phyloP scores from a whole-genome alignment of 1,139 yeast species.

The Geotrichum aggregatum region DNA sequence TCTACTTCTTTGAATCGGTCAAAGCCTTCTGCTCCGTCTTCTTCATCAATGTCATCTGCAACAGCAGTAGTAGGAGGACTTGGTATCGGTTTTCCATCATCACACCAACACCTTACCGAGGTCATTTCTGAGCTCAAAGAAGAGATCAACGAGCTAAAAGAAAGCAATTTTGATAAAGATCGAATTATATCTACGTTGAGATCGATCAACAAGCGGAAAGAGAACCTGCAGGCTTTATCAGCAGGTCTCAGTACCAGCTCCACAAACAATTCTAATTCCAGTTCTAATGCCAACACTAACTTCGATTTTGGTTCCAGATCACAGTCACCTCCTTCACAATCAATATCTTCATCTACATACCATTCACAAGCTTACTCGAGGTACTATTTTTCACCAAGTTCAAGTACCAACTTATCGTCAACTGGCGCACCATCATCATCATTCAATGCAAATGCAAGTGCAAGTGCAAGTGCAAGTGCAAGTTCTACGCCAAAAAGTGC shows the following conservation, averaged over 20 bases:
- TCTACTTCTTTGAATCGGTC: no score
- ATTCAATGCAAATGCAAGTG: no score
- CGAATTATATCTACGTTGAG: slow-evolving; percentile 66
- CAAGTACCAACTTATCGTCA: no score
- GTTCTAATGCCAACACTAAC: no score
- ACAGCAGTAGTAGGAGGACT: no score
- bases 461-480: not conserved
- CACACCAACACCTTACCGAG: slow-evolving; percentile 24
- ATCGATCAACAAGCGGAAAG: slow-evolving; percentile 22
- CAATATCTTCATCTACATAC: no score
- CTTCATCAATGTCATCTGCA: no score
- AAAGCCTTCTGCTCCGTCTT: no score
- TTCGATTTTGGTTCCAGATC: no score
- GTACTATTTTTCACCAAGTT: not conserved
- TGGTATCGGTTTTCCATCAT: slow-evolving; percentile 4
- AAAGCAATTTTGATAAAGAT: slow-evolving; percentile 62
- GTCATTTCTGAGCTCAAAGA: slow-evolving; percentile 59
- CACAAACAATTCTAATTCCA: not conserved
- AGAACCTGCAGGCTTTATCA: slow-evolving; percentile 22
- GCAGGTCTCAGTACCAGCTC: not conserved
- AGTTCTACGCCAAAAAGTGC: not conserved
- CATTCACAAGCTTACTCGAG: slow-evolving; percentile 7
- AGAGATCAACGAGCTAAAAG: slow-evolving; percentile 62
- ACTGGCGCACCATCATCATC: not conserved
- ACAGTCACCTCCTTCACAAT: not conserved